Conservation (phyloP, 345 rosid species). For the Pistacia atlantica region DNA sequence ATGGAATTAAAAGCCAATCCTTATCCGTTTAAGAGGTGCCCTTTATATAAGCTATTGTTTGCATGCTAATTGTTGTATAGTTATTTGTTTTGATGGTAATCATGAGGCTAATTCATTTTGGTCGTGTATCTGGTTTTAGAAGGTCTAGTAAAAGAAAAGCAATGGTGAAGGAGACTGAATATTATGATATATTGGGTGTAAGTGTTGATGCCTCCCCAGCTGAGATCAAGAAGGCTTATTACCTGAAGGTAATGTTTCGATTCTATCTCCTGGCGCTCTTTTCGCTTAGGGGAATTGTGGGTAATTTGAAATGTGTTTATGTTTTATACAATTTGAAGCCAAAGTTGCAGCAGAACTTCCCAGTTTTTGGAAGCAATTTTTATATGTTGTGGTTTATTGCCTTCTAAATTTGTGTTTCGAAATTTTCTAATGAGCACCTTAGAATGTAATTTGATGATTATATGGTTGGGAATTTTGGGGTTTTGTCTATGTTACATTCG, state of each 20-base stretch:
- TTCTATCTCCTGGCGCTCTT: background rate
- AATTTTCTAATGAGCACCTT: background rate
- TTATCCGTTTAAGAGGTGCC: conserved; percentile 4
- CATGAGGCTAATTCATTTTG: conserved; percentile 17
- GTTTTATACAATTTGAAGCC: background rate
- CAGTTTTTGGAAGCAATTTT: background rate
- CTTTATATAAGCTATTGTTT: background rate
- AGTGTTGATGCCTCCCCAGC: conserved; percentile 64
- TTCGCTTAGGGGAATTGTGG: background rate
- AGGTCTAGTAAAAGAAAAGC: background rate
- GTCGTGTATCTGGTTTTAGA: conserved; percentile 10
- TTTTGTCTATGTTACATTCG: background rate
- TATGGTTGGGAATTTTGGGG: background rate
- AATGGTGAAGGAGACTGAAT: conserved; percentile 77
- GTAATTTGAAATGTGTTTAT: background rate
- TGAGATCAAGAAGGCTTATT: conserved; percentile 93
- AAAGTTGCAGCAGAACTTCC: background rate
- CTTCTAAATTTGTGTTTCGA: background rate
- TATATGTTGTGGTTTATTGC: background rate
- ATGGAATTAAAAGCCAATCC: background rate
- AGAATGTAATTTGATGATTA: background rate
- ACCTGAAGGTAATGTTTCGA: conserved; percentile 57
- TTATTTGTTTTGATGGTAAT: background rate
- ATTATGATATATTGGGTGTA: conserved; percentile 78
- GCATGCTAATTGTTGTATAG: background rate